Percentiles rank a stretch among this genome's conserved stretches.
Conservation (phyloP, 2,329 filamentous ascomycete genomes). For the Dichotomopilus funicola region DNA sequence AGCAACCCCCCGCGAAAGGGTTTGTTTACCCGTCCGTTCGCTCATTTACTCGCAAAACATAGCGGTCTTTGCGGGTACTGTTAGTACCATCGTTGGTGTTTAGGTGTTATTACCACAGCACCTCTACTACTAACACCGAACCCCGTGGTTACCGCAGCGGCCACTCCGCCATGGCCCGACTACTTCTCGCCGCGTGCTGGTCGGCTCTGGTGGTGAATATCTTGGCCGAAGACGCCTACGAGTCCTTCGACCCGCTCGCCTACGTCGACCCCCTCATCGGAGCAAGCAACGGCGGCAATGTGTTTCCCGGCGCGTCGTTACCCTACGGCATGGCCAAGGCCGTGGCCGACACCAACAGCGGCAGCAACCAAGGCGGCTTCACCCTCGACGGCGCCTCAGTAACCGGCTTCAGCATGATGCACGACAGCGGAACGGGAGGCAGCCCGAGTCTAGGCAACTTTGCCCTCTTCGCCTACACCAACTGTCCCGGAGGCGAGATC, state of each 20-base stretch:
- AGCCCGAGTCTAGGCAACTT: slow-evolving; percentile 65
- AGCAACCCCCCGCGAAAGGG: background rate
- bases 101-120: no score
- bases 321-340: slow-evolving; percentile 50
- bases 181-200: slow-evolving; percentile 9
- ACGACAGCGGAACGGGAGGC: slow-evolving; percentile 53
- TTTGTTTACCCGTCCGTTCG: no score
- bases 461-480: slow-evolving; percentile 60
- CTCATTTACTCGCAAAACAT: no score
- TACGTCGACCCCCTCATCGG: slow-evolving; percentile 35
- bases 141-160: background rate
- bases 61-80: no score
- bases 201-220: slow-evolving; percentile 5
- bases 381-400: slow-evolving; percentile 44
- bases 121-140: background rate
- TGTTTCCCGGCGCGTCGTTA: slow-evolving; percentile 38
- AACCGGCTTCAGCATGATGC: slow-evolving; percentile 51
- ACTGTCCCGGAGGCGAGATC: slow-evolving; percentile 55
- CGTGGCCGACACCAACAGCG: slow-evolving; percentile 47
- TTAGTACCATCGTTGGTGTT: no score
- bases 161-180: slow-evolving; percentile 6
- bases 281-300: slow-evolving; percentile 36
- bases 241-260: slow-evolving; percentile 19
- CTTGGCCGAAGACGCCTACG: slow-evolving; percentile 13
- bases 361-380: slow-evolving; percentile 52